These are phyloP conservation scores for Phlegmacium glaucopus DNA, from an alignment of 768 basidiomycete genomes.

Conservation along the genomic window DNA sequence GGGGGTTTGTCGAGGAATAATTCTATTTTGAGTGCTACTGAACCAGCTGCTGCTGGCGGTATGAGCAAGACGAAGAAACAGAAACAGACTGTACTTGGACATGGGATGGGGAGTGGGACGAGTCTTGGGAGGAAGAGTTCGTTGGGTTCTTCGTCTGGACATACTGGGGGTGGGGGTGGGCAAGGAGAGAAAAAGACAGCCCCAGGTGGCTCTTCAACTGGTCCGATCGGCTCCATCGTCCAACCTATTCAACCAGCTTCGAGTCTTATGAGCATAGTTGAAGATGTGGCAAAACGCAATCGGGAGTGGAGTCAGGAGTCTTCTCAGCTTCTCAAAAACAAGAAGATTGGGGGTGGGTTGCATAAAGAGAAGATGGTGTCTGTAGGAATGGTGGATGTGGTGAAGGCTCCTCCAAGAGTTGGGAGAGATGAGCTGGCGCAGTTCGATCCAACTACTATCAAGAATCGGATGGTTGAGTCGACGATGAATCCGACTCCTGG, in stretches of 20 bases:
- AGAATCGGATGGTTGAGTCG: background rate
- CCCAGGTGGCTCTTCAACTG: background rate
- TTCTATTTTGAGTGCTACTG: constrained; percentile 28
- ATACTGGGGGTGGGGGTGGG: background rate
- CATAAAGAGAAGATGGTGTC: constrained; percentile 3
- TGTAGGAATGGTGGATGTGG: constrained; percentile 33
- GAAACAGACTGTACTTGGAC: constrained; percentile 15
- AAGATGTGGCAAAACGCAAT: constrained; percentile 45
- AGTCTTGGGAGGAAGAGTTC: constrained; percentile 11
- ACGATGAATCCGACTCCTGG: background rate
- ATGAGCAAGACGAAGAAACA: background rate
- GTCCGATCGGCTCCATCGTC: constrained; percentile 1
- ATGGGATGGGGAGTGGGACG: constrained; percentile 12
- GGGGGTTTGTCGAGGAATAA: constrained; percentile 26
- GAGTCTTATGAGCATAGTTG: constrained; percentile 69
- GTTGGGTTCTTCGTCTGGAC: constrained; percentile 2
- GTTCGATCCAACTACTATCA: constrained; percentile 9
- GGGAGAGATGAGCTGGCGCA: constrained; percentile 27
- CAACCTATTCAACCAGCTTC: constrained; percentile 4
- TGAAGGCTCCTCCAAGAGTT: constrained; percentile 47
- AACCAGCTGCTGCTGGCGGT: constrained; percentile 18
- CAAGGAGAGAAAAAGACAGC: background rate
- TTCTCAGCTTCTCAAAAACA: constrained; percentile 1
- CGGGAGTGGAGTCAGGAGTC: constrained; percentile 18
- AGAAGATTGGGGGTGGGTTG: constrained; percentile 14